A percentile compares a stretch with the other conserved stretches of the same genome.
These are phyloP conservation scores for Mycena latifolia DNA, from an alignment of 768 basidiomycete genomes.

Conservation along the genomic window DNA sequence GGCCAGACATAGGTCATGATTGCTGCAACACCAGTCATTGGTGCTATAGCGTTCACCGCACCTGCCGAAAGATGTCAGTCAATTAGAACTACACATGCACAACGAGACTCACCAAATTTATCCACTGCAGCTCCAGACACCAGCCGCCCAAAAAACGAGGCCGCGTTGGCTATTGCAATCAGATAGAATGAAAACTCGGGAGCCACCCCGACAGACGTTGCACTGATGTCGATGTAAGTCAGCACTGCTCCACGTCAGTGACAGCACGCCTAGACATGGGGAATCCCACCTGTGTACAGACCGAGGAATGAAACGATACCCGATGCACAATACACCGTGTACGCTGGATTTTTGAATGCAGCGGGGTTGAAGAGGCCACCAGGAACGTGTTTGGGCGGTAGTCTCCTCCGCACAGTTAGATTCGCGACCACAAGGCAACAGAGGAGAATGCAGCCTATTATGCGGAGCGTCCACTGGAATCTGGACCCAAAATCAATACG, in stretches of 20 bases:
- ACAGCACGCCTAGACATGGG: neutral
- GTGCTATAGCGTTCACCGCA: slow-evolving; percentile 75
- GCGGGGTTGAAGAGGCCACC: slow-evolving; percentile 67
- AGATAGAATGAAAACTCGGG: slow-evolving; percentile 72
- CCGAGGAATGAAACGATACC: slow-evolving; percentile 73
- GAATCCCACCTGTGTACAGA: slow-evolving; percentile 70
- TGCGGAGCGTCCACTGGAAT: slow-evolving; percentile 79
- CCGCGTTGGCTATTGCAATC: slow-evolving; percentile 76
- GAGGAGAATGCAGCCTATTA: slow-evolving; percentile 71
- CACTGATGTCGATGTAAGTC: slow-evolving; percentile 75
- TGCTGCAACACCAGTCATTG: slow-evolving; percentile 68
- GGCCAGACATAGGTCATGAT: slow-evolving; percentile 81
- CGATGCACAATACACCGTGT: slow-evolving; percentile 68
- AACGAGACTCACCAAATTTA: slow-evolving; percentile 56
- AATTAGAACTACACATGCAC: neutral
- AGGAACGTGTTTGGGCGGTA: slow-evolving; percentile 62
- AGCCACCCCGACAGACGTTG: slow-evolving; percentile 61
- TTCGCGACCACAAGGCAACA: slow-evolving; percentile 63
- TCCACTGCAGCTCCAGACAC: slow-evolving; percentile 66
- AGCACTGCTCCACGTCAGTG: slow-evolving; percentile 55
- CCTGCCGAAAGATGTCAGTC: slow-evolving; percentile 53
- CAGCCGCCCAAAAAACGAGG: slow-evolving; percentile 74
- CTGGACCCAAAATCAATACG: slow-evolving; percentile 42
- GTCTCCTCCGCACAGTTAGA: slow-evolving; percentile 57
- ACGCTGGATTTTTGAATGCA: slow-evolving; percentile 58